Evolutionary conservation across 768 basidiomycete species (phyloP), one percentile per base, ranked within the genome.

Genomic region (Boletales sp.): DNA sequence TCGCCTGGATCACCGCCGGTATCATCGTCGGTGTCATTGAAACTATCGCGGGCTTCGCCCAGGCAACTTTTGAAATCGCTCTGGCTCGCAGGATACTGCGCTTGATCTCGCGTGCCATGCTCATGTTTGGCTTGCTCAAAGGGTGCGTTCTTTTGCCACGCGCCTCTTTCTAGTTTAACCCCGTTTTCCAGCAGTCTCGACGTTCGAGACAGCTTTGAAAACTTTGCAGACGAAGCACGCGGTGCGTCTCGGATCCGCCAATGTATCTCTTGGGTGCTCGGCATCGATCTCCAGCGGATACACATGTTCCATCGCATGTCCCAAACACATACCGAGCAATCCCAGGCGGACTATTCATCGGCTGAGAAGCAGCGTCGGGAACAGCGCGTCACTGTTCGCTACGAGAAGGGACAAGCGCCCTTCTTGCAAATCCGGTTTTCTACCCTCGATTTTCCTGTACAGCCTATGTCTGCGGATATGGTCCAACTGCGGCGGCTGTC

Each of bases 1-100:
- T 80, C 10, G 79, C 72, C 15, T 90, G 86, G 87, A 72, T 89
- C 40, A 69, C 76, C n/a, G 69, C 60, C 0, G 86, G 80, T 4
- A 61, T 86, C 48, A 78, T 81, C 58, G 59, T 90, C 21, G 85
- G 86, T 10, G 79, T 79, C 4, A 61, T 83, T 41, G 89, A 91
- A 66, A 80, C 78, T 6, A 63, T 81, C 7, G 59, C 84, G 10
- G 89, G 87, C 1, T 89, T 88, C 56, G 75, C 74, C 3, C 66
- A 70, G 13, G 74, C 72, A 25, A 71, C 72, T 8, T 88, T 88
- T 58, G 77, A 73, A 1, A 56, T 76, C 10, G 67, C 73, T 1
- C 55, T 90, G 13, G 71, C 76, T 9, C 74, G 89, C 34, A 78
- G 87, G 14, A 68, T 82, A 18, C 51, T 91, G 33, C 73, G 84